Evolutionary conservation across 805 yeast species (phyloP), one percentile per base, ranked within the genome.

Genomic region (Saitoella complicata): DNA sequence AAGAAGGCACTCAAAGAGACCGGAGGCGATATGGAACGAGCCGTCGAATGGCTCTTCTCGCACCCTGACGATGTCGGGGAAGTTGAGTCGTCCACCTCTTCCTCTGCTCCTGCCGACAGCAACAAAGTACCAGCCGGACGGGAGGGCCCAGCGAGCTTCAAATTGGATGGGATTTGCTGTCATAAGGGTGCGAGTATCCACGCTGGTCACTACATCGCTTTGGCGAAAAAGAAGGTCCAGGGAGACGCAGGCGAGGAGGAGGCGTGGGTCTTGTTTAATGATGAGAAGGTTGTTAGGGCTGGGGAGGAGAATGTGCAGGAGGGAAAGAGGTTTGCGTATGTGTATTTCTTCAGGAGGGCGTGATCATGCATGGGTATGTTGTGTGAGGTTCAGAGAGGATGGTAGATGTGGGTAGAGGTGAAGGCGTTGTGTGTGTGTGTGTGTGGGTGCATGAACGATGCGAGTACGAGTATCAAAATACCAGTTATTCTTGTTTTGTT

Each of bases 181-280:
- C 96, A 86, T 60, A 87, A 86, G 59, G 96, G 96, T 6, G 68
- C 76, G 1, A 80, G 94, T 8, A 80, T 84, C 1, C 95, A 87
- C 52, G 82, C 94, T 0, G 95, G 95, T 0, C 96, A 86, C 59
- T 86, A 86, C 59, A 95, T 87, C 37, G 82, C 78, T 1, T 86
- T 80, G 54, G 66, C 82, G 32, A 71, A 67, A 45, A 72, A 73
- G 47, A 44, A 42, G 1, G 46, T 60, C 2, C 54, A 66, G 7
- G 31, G 11, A 9, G 39, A 7, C 4, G n/a, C 21, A 10, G 45
- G 41, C 12, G n/a, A 34, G 29, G 41, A 33, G 7, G 34, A n/a
- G 6, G 63, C 67, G 44, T 85, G 94, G 94, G 78, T 80, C 1
- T 64, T 86, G 38, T 87, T 76, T 63, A 86, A 86, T 57, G 96